Conservation (phyloP, 176 grass and related monocot species). For the Avena atlantica region DNA sequence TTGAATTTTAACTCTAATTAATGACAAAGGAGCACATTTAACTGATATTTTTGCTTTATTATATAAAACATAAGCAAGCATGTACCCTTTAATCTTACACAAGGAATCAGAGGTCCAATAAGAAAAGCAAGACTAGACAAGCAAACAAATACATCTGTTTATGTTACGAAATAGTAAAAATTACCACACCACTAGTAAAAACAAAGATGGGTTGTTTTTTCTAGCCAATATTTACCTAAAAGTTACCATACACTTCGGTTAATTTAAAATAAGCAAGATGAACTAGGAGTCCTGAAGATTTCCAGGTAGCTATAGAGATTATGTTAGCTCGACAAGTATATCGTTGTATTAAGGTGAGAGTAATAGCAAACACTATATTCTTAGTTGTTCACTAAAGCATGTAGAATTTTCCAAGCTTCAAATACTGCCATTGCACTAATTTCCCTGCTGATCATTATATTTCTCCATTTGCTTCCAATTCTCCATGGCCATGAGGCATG, state of each 20-base stretch:
- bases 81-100: background rate
- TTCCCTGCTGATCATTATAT: background rate
- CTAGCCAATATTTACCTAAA: background rate
- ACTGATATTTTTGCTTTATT: background rate
- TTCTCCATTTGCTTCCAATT: background rate
- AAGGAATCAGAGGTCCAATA: background rate
- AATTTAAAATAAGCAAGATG: slow-evolving; percentile 1
- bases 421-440: background rate
- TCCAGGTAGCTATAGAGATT: background rate
- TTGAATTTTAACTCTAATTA: background rate
- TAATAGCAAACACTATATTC: background rate
- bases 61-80: background rate
- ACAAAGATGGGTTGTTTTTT: background rate
- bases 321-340: background rate
- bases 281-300: background rate
- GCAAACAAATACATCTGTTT: background rate
- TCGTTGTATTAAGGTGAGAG: background rate
- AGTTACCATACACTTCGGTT: background rate
- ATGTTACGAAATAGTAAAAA: background rate
- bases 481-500: background rate
- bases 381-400: background rate
- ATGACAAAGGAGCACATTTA: background rate
- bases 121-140: background rate
- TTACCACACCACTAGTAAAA: background rate
- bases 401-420: background rate